Evolutionary conservation across 805 yeast species (phyloP).

Genomic region (Teunomyces tritomae): DNA sequence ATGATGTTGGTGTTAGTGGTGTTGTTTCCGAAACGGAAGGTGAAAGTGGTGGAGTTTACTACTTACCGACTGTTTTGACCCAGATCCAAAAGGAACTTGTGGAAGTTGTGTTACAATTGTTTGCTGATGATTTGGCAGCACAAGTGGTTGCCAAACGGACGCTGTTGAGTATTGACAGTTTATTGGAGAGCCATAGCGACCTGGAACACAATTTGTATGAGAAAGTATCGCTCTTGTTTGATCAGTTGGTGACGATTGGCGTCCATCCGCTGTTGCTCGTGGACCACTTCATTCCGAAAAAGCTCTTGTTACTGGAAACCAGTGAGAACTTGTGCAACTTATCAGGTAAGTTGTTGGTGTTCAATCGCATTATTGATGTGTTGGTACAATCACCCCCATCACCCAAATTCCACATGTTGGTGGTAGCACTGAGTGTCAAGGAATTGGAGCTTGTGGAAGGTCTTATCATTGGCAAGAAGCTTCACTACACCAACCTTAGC

Average conservation of each 20-base stretch:
- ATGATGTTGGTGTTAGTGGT: too few relatives aligned
- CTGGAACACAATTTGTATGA: slow-evolving; percentile 16
- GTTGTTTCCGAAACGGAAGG: slow-evolving; percentile 4
- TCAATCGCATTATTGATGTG: slow-evolving; percentile 48
- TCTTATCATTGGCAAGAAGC: slow-evolving; percentile 64
- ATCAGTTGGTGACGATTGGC: slow-evolving; percentile 48
- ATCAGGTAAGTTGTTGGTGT: slow-evolving; percentile 58
- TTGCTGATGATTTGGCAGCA: slow-evolving; percentile 21
- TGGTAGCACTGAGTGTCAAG: slow-evolving; percentile 60
- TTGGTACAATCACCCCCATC: slow-evolving; percentile 10
- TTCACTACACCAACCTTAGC: slow-evolving; percentile 65
- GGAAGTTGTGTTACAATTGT: slow-evolving; percentile 31
- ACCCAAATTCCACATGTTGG: slow-evolving; percentile 23
- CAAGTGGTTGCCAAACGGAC: slow-evolving; percentile 21
- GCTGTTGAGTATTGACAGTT: slow-evolving; percentile 37
- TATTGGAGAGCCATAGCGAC: slow-evolving; percentile 20
- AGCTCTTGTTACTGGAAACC: slow-evolving; percentile 62
- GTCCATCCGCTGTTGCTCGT: slow-evolving; percentile 72
- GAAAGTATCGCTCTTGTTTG: slow-evolving; percentile 40
- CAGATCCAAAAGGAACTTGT: slow-evolving; percentile 33
- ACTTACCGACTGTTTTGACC: slow-evolving; percentile 34
- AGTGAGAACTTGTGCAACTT: slow-evolving; percentile 51
- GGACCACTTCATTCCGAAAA: slow-evolving; percentile 75
- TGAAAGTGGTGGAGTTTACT: slow-evolving; percentile 19
- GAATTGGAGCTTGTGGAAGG: slow-evolving; percentile 81